Percentiles rank a stretch among this genome's conserved stretches.
phyloP scores from a whole-genome alignment of 2,329 filamentous ascomycete genomes.

The Penicillium polonicum region DNA sequence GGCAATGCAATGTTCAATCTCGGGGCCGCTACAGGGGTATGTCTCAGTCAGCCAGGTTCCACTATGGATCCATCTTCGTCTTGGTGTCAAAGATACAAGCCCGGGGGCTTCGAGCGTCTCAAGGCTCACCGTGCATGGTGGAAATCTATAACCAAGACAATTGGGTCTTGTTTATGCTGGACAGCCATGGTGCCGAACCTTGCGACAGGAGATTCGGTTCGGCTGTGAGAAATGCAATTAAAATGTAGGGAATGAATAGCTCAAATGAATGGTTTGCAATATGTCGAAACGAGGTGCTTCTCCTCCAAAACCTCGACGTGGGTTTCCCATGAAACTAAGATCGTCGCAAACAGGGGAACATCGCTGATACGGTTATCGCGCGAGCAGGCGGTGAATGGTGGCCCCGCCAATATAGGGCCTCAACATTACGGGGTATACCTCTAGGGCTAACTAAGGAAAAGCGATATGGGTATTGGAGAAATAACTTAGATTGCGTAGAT shows the following conservation, averaged over 20 bases:
- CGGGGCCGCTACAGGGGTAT: slow-evolving; percentile 68
- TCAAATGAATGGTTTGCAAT: slow-evolving; percentile 1
- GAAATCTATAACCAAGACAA: slow-evolving; percentile 79
- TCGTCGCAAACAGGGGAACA: slow-evolving; percentile 19
- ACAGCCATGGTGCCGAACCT: slow-evolving; percentile 29
- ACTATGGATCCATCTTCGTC: background rate
- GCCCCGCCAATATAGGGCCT: slow-evolving; percentile 11
- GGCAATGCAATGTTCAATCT: slow-evolving; percentile 91
- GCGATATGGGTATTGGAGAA: background rate
- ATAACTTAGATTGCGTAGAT: background rate
- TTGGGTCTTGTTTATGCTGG: slow-evolving; percentile 56
- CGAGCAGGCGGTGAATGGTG: slow-evolving; percentile 20
- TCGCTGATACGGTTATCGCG: slow-evolving; percentile 24
- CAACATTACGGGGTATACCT: background rate
- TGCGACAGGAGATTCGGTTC: slow-evolving; percentile 4
- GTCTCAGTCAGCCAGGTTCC: background rate
- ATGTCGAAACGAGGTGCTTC: slow-evolving; percentile 6
- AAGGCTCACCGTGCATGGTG: slow-evolving; percentile 65
- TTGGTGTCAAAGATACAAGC: background rate
- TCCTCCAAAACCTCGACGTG: slow-evolving; percentile 11
- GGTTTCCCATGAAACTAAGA: slow-evolving; percentile 13
- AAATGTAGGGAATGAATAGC: slow-evolving; percentile 1
- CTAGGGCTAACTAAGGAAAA: background rate
- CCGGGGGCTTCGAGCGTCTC: background rate
- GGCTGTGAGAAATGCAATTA: background rate